These are phyloP conservation scores for Tylopilus vinaceipallidus DNA, from an alignment of 768 basidiomycete genomes.

Conservation along the genomic window DNA sequence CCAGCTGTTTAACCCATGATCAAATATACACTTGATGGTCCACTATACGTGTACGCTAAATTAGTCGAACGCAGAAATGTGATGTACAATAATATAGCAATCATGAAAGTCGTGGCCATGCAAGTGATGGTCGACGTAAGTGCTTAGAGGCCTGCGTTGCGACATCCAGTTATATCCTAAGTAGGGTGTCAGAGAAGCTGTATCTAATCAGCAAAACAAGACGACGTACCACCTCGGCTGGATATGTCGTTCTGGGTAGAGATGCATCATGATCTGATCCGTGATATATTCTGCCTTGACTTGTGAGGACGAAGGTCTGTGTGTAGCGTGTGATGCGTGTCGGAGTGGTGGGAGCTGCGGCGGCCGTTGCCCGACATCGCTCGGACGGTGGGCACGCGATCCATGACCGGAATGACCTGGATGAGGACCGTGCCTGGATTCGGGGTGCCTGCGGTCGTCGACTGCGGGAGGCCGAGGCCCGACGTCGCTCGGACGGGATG, in stretches of 20 bases:
- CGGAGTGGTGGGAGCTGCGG: slow-evolving; percentile 15
- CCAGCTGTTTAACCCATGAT: slow-evolving; percentile 23
- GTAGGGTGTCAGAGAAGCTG: neutral
- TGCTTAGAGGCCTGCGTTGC: neutral
- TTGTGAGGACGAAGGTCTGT: slow-evolving; percentile 26
- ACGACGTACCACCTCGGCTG: slow-evolving; percentile 32
- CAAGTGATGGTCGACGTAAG: slow-evolving; percentile 8
- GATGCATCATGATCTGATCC: slow-evolving; percentile 35
- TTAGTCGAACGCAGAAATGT: slow-evolving; percentile 17
- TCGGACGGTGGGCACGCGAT: too few species aligned
- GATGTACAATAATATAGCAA: slow-evolving; percentile 16
- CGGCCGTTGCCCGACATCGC: too few species aligned
- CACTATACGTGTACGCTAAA: slow-evolving; percentile 21
- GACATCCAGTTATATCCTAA: slow-evolving; percentile 22
- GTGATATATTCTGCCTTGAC: slow-evolving; percentile 32
- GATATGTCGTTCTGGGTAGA: slow-evolving; percentile 33
- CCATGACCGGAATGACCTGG: too few species aligned
- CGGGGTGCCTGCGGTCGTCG: too few species aligned
- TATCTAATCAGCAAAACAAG: neutral
- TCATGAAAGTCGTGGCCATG: too few species aligned
- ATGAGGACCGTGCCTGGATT: too few species aligned
- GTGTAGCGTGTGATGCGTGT: slow-evolving; percentile 9
- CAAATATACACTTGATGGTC: slow-evolving; percentile 12
- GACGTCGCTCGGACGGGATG: slow-evolving; percentile 20
- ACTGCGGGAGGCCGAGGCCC: too few species aligned